Evolutionary conservation across 257 asterid genomes (phyloP), one percentile per base, ranked within the genome.

Genomic region (Nicotiana noctiflora): DNA sequence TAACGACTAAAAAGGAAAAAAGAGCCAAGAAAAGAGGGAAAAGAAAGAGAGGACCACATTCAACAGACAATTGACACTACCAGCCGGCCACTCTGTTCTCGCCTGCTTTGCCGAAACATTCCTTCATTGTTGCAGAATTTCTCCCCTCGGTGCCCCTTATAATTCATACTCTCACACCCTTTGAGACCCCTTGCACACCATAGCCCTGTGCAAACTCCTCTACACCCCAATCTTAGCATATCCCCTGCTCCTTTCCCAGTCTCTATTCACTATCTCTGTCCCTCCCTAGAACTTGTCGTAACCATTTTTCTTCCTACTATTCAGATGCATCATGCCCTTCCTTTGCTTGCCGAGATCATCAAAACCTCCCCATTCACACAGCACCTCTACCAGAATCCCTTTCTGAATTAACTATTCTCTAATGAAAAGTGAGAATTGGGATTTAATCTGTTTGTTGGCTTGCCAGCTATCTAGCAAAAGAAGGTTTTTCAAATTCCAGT

Each of bases 251-350:
- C 76, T 67, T 67, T 37, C 76, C 76, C n/a, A 34, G 55, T 37
- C 29, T n/a, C 76, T 66, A 66, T 34, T 66, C 75, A 66, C 29
- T 37, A 67, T 37, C 76, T 67, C 53, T 67, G 76, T 67, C 76
- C 29, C 76, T 67, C 55, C 51, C 76, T 29, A 40, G 55, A 37
- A 37, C 31, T 34, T 34, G 53, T 34, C 19, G n/a, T 67, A 27
- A 10, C 53, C 55, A 67, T 37, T 67, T 37, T 67, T 67, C 29
- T n/a, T 27, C 29, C 55, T 67, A 21, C 10, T 18, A 67, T 67
- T 37, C 76, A n/a, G 76, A n/a, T 67, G 13, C 55, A 37, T 9
- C 31, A 67, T n/a, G 46, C n/a, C 76, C 29, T 67, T 67, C 14
- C 29, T 67, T 66, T 67, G 29, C 55, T 19, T 37, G 19, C 55